These are phyloP conservation scores for Kernera saxatilis DNA, from an alignment of 345 rosid genomes.

Conservation along the genomic window DNA sequence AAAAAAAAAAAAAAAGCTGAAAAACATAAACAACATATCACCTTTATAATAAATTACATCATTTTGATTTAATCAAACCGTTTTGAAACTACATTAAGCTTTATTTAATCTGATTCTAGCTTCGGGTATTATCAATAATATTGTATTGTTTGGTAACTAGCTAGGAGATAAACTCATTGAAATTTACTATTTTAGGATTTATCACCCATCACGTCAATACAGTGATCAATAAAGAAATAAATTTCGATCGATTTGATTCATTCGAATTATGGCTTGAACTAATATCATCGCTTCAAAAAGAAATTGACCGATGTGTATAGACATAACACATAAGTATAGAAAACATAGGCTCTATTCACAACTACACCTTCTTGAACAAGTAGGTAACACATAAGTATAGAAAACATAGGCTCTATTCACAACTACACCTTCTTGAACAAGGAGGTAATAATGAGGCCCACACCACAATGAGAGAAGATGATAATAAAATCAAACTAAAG, in stretches of 20 bases:
- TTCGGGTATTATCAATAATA: no score
- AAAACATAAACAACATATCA: background rate
- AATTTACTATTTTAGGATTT: background rate
- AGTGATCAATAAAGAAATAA: background rate
- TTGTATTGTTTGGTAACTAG: background rate
- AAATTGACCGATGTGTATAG: background rate
- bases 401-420: slow-evolving; percentile 8
- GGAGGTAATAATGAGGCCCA: slow-evolving; percentile 21
- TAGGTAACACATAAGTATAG: background rate
- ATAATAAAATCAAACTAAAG: background rate
- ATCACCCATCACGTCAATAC: background rate
- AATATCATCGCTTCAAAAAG: background rate
- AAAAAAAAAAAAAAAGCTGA: no score
- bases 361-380: slow-evolving; percentile 27
- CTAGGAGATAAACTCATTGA: background rate
- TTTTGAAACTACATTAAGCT: no score
- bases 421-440: slow-evolving; percentile 26
- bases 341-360: slow-evolving; percentile 6
- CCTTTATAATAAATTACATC: no score
- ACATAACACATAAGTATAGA: background rate
- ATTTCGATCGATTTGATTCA: background rate
- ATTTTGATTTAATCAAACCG: background rate
- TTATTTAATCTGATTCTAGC: no score
- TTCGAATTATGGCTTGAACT: background rate
- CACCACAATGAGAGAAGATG: slow-evolving; percentile 5